Percentiles rank a stretch among this genome's conserved stretches.
Conservation (phyloP, 2,329 filamentous ascomycete genomes). For the Alternaria brassicae region DNA sequence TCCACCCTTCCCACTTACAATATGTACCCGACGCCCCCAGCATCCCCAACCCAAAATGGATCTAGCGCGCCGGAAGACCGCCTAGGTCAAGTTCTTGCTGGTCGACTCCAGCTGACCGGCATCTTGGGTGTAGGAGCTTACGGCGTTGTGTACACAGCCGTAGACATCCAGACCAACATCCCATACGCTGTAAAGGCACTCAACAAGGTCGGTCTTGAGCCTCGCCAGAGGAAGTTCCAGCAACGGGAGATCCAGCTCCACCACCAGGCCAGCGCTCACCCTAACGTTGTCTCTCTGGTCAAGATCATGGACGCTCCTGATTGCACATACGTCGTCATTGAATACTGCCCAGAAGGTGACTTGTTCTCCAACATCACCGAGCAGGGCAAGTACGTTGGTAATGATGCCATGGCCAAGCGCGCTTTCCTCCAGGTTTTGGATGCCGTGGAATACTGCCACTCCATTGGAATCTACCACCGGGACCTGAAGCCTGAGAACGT, state of each 20-base stretch:
- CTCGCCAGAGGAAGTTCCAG: slow-evolving; percentile 87
- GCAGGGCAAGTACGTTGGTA: slow-evolving; percentile 88
- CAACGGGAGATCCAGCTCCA: slow-evolving; percentile 92
- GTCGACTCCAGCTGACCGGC: slow-evolving; percentile 80
- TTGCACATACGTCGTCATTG: slow-evolving; percentile 94
- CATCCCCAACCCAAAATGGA: slow-evolving; percentile 56
- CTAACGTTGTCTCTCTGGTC: slow-evolving; percentile 90
- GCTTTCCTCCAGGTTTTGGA: slow-evolving; percentile 96
- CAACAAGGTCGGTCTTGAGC: slow-evolving; percentile 91
- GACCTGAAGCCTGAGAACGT: slow-evolving; percentile 99
- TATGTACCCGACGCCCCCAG: slow-evolving; percentile 60
- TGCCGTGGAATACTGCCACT: slow-evolving; percentile 95
- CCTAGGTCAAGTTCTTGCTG: slow-evolving; percentile 82
- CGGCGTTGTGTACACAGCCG: slow-evolving; percentile 90
- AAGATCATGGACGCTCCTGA: slow-evolving; percentile 92
- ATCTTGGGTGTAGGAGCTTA: slow-evolving; percentile 95
- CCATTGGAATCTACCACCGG: slow-evolving; percentile 91
- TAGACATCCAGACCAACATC: slow-evolving; percentile 80
- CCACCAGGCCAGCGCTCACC: slow-evolving; percentile 84
- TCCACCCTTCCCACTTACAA: slow-evolving; percentile 30
- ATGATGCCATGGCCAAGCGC: slow-evolving; percentile 84
- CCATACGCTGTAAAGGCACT: slow-evolving; percentile 96
- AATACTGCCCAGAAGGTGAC: slow-evolving; percentile 97
- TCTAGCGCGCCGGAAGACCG: slow-evolving; percentile 75
- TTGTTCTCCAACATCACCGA: slow-evolving; percentile 98